Evolutionary conservation across 352 stramenopile species (phyloP), one percentile per base, ranked within the genome.

Genomic region (Pythium guiyangense): DNA sequence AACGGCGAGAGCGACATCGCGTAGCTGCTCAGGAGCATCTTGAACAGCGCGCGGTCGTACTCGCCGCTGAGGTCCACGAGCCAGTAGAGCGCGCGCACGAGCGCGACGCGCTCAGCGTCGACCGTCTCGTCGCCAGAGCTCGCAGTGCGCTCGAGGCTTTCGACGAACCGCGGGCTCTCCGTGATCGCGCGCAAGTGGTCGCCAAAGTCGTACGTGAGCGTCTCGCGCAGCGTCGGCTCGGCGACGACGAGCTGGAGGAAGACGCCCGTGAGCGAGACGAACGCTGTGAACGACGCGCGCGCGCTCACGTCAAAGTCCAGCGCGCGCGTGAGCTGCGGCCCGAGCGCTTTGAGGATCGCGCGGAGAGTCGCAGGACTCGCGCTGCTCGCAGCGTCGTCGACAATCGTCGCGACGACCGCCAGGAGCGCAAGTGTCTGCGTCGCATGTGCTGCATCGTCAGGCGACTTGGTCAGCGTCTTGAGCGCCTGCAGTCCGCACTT

Each of bases 11-110:
- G 61, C 37, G 83, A 90, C 67, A 91, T 86, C 15, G 66, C 73
- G 63, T 94, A 94, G 6, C 69, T 54, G 22, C 64, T 69, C 8
- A 94, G 73, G 27, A 94, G 57, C 20, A 70, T 63, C 58, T 85
- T 66, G 53, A 89, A 86, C 27, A 92, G 58, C 42, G 67, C 60
- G 10, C 71, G 68, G 25, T 65, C 63, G 49, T 88, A 88, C n/a
- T 72, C 64, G 3, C 49, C 52, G 5, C 71, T 74, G 20, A 70
- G 64, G 27, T 70, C 65, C 42, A 77, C 52, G n/a, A 89, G 60
- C 45, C 52, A 64, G 15, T 67, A 67, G 49, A 88, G 45, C 8
- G 86, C 64, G 10, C 69, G 71, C 29, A 77, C 35, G 18, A 88
- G 37, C 48, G 70, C 27, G 18, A 88, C 51, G 4, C 65, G 66